A percentile compares a stretch with the other conserved stretches of the same genome.
Evolutionary conservation across 2,329 filamentous ascomycete species (phyloP).

Genomic region (Chrysoporthe cubensis): DNA sequence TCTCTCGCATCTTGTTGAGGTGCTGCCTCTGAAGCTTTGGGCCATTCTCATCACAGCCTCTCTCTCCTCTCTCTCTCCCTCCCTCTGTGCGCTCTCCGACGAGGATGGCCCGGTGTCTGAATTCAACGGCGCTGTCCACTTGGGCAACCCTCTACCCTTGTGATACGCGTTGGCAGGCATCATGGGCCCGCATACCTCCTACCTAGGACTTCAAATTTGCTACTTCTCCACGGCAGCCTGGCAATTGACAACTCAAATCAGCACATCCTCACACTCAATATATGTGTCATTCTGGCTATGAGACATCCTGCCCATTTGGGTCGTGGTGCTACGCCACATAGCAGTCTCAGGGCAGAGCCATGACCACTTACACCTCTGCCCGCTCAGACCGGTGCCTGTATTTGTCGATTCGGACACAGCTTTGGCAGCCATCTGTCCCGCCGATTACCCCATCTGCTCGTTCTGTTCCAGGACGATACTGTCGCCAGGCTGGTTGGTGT

Average conservation of each 20-base stretch:
- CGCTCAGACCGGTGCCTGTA: not conserved
- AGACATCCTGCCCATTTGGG: not conserved
- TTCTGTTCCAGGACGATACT: not conserved
- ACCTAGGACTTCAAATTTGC: slow-evolving; percentile 6
- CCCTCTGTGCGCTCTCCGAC: not conserved
- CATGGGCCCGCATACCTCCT: slow-evolving; percentile 10
- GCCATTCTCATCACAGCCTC: not conserved
- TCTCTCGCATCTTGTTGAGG: too few relatives aligned
- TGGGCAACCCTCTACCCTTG: not conserved
- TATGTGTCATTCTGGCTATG: not conserved
- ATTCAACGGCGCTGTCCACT: slow-evolving; percentile 10
- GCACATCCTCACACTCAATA: not conserved
- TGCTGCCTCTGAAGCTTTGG: too few relatives aligned
- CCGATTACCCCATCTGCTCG: not conserved
- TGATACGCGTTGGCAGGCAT: slow-evolving; percentile 3
- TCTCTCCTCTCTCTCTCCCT: not conserved
- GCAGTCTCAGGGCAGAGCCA: not conserved
- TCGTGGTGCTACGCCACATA: not conserved
- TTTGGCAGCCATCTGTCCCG: not conserved
- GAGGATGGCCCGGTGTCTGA: slow-evolving; percentile 13
- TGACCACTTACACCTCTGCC: not conserved
- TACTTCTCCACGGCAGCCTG: not conserved
- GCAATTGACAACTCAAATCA: not conserved
- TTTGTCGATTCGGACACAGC: too few relatives aligned
- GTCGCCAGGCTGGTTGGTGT: not conserved